These are phyloP conservation scores for Orobanche coerulescens DNA, from an alignment of 257 asterid genomes.

Conservation along the genomic window DNA sequence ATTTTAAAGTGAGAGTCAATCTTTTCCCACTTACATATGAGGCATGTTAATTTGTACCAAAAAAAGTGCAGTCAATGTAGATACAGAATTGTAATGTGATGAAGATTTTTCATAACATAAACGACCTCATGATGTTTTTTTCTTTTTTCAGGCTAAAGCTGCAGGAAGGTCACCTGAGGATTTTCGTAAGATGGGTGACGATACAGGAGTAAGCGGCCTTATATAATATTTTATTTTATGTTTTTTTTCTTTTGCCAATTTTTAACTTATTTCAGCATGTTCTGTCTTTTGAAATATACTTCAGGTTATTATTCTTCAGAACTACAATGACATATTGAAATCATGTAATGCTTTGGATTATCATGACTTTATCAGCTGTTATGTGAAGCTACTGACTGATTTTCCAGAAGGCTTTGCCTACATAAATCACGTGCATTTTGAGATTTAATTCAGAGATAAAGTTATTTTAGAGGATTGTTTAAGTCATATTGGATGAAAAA, in stretches of 20 bases:
- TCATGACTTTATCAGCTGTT: conserved; percentile 83
- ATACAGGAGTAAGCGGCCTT: conserved; percentile 61
- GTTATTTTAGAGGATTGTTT: too few relatives aligned
- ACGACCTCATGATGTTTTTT: conserved; percentile 5
- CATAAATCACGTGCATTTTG: too few relatives aligned
- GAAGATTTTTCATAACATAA: conserved; percentile 16
- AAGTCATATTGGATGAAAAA: too few relatives aligned
- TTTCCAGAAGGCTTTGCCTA: conserved; percentile 94
- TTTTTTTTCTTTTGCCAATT: conserved; percentile 8
- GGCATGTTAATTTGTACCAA: not conserved
- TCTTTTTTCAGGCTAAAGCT: conserved; percentile 71
- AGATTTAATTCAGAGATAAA: too few relatives aligned
- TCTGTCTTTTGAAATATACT: conserved; percentile 23
- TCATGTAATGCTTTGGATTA: conserved; percentile 94
- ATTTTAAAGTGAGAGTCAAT: conserved; percentile 1
- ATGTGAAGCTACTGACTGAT: conserved; percentile 69
- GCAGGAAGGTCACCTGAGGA: conserved; percentile 74
- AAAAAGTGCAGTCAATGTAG: not conserved
- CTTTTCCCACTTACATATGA: not conserved
- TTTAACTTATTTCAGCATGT: conserved; percentile 23
- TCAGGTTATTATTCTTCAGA: conserved; percentile 78
- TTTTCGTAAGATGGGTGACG: conserved; percentile 50
- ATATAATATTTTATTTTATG: conserved; percentile 4
- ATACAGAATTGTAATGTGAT: conserved; percentile 8
- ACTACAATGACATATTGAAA: conserved; percentile 60